Evolutionary conservation across 2,329 filamentous ascomycete species (phyloP).

Genomic region (Stenocarpella maydis): DNA sequence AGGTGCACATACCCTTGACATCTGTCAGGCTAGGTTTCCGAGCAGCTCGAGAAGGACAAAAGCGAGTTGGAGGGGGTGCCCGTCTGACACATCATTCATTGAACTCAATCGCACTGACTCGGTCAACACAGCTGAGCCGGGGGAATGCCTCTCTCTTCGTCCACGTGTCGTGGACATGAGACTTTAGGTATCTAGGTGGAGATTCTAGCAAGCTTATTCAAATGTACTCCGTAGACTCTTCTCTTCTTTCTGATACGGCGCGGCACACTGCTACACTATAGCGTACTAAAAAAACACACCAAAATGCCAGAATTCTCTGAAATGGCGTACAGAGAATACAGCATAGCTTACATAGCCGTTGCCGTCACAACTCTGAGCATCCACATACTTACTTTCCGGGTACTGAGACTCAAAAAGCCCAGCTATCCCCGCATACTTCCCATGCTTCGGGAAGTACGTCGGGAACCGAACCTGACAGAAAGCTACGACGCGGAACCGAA

Average conservation of each 20-base stretch:
- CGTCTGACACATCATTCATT: not conserved
- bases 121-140: not conserved
- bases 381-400: too few species aligned
- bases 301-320: too few species aligned
- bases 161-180: too few species aligned
- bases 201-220: not conserved
- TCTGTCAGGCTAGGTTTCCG: not conserved
- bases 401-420: not conserved
- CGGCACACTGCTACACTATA: too few species aligned
- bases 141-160: not conserved
- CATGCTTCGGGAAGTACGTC: not conserved
- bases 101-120: not conserved
- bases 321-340: too few species aligned
- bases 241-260: too few species aligned
- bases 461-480: not conserved
- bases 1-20: not conserved
- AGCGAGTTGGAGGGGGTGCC: too few species aligned
- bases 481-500: not conserved
- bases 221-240: not conserved
- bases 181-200: not conserved
- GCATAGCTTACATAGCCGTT: too few species aligned
- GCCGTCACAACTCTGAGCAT: not conserved
- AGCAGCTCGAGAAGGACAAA: not conserved
- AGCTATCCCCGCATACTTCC: not conserved
- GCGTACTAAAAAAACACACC: too few species aligned